Base-by-base conservation (phyloP, 108 stramenopile species). In the Hondaea fermentalgiana region DNA sequence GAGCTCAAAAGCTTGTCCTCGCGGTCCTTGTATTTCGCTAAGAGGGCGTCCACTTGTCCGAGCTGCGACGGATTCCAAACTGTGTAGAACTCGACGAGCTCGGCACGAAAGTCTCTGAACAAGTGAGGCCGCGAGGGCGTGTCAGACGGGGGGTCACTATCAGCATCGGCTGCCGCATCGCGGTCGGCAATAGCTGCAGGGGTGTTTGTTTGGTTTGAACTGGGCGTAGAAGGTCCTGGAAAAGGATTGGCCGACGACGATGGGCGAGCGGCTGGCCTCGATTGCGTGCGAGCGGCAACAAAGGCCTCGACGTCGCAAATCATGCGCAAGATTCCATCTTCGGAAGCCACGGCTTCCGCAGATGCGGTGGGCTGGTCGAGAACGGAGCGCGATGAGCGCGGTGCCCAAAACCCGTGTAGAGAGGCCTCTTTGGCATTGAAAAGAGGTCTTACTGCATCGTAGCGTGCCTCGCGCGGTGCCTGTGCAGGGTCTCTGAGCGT, bases 31-130 rank as follows among this genome's bases (percentile, higher is more conserved):
- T 53, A 83, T 35, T 83, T 83, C 16, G 45, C 45, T 12, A 83
- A 23, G n/a, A 83, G 76, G n/a, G 6, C n/a, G 23, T 83, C 76
- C 8, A 83, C 76, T 3, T 83, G 19, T 43, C n/a, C n/a, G 45
- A 83, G 45, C 51, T 83, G 76, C 45, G 76, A 83, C 0, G 76
- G 76, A 45, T 83, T 83, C 76, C 76, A 83, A 6, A 83, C 51
- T 6, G 76, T 83, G 76, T 83, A 83, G 76, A 83, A 83, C 4
- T 83, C 76, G 3, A 83, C 23, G 1, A 83, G 76, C 28, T 83
- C 76, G n/a, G 49, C 51, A 12, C 28, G 45, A 4, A 53, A 83
- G 51, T 83, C 76, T 14, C 76, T 43, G 51, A 21, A 83, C 12
- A 16, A 53, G 25, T 42, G 72, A 29, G 19, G 59, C 59, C 19